Base-by-base conservation (phyloP, 2,329 filamentous ascomycete genomes). In the Scytalidium lignicola region DNA sequence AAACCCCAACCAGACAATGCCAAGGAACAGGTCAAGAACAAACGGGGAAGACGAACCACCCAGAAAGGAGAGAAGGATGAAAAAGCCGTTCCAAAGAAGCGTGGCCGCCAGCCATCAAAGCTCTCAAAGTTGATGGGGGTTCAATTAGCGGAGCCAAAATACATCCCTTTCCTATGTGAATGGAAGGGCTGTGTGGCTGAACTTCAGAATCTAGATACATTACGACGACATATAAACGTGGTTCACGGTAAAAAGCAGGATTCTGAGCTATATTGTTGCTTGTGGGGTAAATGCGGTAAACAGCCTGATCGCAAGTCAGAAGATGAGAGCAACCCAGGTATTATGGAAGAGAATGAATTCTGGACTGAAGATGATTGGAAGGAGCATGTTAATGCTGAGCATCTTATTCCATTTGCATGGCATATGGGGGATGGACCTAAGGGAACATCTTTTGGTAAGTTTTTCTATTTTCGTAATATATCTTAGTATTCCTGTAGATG, bases 121-220 rank as follows among this genome's bases (percentile, higher is more conserved):
- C 19, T 19, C 22, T 4, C 49, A 44, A 26, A 22, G n/a, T 49
- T 50, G 18, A 26, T 44, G 18, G 32, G 47, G 3, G 47, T 57
- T n/a, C 22, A 41, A 3, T 23, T 43, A 18, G 54, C 57, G 2
- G 54, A 69, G 19, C 70, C 75, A 5, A 65, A 64, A 3, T 83
- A 76, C 56, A 49, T 72, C n/a, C 62, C 70, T 2, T 85, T 80
- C 58, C 51, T 73, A 9, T 85, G 82, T 62, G 79, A 84, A 61
- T 85, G 82, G 82, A 55, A 65, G 19, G 68, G 68, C 0, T 85
- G 82, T 58, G 72, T 69, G 23, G 81, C 81, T 3, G 77, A 83
- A 63, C 67, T 85, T 42, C 79, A 83, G 45, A 85, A 85, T 57
- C 63, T 83, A 49, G 76, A 77, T 12, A 85, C 80, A 9, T 62